Percentiles rank a stretch among this genome's conserved stretches.
These are phyloP conservation scores for Geotrichum macrosporum DNA, from an alignment of 1,139 yeast genomes.

Conservation along the genomic window DNA sequence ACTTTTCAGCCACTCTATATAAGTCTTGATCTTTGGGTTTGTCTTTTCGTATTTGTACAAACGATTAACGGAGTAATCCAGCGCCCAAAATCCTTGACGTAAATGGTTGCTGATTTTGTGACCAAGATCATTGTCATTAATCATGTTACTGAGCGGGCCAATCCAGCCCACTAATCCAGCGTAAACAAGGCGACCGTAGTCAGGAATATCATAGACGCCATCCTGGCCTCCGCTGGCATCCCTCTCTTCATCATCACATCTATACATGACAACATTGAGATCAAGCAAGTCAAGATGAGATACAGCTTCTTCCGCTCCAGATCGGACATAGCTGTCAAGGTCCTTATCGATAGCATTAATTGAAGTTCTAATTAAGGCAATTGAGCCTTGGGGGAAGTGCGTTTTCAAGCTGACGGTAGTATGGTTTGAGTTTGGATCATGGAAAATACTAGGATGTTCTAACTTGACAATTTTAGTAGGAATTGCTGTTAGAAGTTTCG, in stretches of 20 bases:
- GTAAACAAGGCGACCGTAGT: constrained; percentile 66
- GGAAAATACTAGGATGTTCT: constrained; percentile 47
- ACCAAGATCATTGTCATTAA: constrained; percentile 69
- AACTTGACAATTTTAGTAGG: constrained; percentile 60
- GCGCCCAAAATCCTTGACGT: constrained; percentile 83
- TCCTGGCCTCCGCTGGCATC: constrained; percentile 68
- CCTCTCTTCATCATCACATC: constrained; percentile 82
- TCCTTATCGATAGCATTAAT: constrained; percentile 53
- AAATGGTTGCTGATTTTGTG: constrained; percentile 79
- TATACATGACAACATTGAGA: constrained; percentile 68
- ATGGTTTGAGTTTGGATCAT: constrained; percentile 38
- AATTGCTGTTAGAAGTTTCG: constrained; percentile 47
- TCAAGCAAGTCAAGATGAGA: constrained; percentile 57
- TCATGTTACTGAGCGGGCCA: constrained; percentile 58
- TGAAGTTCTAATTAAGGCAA: constrained; percentile 73
- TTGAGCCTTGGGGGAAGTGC: constrained; percentile 81
- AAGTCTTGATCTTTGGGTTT: constrained; percentile 47
- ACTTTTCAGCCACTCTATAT: constrained; percentile 63
- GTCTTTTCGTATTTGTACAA: constrained; percentile 51
- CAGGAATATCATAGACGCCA: constrained; percentile 73
- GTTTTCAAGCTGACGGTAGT: constrained; percentile 55
- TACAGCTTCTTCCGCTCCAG: constrained; percentile 75
- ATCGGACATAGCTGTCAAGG: constrained; percentile 59
- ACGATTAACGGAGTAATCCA: constrained; percentile 67
- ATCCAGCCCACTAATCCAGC: constrained; percentile 96